phyloP scores from a whole-genome alignment of 75 land plant species.

The Picea sitchensis region DNA sequence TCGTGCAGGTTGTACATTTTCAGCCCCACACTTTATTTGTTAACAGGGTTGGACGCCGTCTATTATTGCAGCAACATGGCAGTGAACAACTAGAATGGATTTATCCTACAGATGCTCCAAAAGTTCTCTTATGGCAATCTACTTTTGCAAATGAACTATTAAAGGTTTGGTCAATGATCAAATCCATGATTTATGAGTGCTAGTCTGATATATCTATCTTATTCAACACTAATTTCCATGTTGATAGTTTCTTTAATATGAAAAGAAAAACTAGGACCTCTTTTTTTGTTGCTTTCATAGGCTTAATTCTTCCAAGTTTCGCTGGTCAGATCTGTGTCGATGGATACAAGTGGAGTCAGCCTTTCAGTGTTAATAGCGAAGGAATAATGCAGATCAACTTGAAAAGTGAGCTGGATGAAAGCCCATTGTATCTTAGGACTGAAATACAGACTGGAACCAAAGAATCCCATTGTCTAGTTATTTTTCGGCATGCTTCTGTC shows the following conservation, averaged over 20 bases:
- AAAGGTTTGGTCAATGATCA: conserved; percentile 45
- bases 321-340: conserved; percentile 62
- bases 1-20: conserved; percentile 76
- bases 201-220: background rate
- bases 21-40: conserved; percentile 79
- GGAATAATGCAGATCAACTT: conserved; percentile 58
- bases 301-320: conserved; percentile 6
- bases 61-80: conserved; percentile 65
- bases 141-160: conserved; percentile 53
- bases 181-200: background rate
- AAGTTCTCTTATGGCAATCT: conserved; percentile 67
- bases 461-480: conserved; percentile 70
- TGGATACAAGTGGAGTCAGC: conserved; percentile 84
- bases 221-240: background rate
- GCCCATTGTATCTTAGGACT: conserved; percentile 34
- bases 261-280: background rate
- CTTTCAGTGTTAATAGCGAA: conserved; percentile 75
- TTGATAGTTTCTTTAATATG: background rate
- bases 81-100: conserved; percentile 50
- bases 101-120: conserved; percentile 79
- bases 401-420: conserved; percentile 32
- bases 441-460: conserved; percentile 77
- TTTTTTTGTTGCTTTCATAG: conserved; percentile 5
- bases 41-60: conserved; percentile 63
- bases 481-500: conserved; percentile 65